Percentiles rank a stretch among this genome's conserved stretches.
Evolutionary conservation across 1,284 basidiomycete species (phyloP).

Genomic region (Macrocystidia cucumis): DNA sequence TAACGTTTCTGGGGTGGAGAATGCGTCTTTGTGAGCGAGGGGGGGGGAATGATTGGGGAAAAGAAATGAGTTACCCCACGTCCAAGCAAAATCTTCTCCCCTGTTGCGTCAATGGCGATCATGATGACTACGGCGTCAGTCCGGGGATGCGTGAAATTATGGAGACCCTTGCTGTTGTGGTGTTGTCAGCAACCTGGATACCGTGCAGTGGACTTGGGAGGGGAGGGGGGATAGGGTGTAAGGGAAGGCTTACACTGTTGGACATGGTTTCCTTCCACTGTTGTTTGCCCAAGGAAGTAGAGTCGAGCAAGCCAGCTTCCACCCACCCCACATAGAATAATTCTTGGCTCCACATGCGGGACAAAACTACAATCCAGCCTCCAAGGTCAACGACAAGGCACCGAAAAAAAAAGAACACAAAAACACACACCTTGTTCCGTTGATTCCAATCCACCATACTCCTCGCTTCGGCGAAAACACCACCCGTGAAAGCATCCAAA

Average conservation of each 20-base stretch:
- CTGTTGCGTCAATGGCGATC: constrained; percentile 73
- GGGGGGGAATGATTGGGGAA: constrained; percentile 1
- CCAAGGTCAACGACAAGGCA: constrained; percentile 7
- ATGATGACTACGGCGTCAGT: constrained; percentile 93
- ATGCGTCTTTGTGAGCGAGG: no score
- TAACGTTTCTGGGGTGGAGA: constrained; percentile 50
- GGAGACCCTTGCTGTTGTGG: constrained; percentile 61
- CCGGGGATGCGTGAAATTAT: constrained; percentile 86
- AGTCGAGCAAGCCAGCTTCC: constrained; percentile 83
- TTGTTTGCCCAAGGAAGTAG: constrained; percentile 67
- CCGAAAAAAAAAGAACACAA: neutral
- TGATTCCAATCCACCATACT: constrained; percentile 88
- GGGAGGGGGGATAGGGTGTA: constrained; percentile 7
- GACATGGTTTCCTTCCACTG: constrained; percentile 53
- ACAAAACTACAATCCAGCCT: constrained; percentile 57
- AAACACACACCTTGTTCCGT: constrained; percentile 62
- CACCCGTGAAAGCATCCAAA: constrained; percentile 54
- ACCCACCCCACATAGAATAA: constrained; percentile 91
- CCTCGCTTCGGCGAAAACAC: constrained; percentile 68
- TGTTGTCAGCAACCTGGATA: no score
- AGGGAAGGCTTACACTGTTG: constrained; percentile 46
- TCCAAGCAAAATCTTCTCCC: constrained; percentile 82
- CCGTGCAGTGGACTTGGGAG: no score
- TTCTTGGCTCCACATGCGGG: constrained; percentile 78
- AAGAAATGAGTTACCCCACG: constrained; percentile 48